A percentile compares a stretch with the other conserved stretches of the same genome.
Conservation (phyloP, 345 rosid species). For the Murraya koenigii region DNA sequence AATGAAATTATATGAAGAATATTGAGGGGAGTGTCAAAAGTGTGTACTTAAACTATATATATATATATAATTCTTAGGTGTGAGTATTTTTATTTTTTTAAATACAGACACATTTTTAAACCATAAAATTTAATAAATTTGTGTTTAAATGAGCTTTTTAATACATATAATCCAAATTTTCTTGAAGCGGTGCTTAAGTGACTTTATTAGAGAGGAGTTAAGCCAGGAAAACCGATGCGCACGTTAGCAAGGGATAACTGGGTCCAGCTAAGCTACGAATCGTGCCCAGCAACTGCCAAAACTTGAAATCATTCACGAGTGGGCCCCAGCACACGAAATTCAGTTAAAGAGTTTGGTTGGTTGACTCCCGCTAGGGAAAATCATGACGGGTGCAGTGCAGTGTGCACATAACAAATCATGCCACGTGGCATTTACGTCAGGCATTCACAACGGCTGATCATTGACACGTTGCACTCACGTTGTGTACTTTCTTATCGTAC, state of each 20-base stretch:
- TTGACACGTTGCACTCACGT: constrained; percentile 5
- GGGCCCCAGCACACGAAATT: constrained; percentile 15
- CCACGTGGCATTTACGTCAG: neutral
- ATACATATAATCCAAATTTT: too few species aligned
- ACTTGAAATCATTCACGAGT: constrained; percentile 21
- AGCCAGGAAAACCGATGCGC: neutral
- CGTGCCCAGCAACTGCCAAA: constrained; percentile 5
- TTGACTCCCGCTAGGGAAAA: neutral
- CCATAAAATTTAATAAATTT: too few species aligned
- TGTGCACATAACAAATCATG: neutral
- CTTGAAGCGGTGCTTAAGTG: too few species aligned
- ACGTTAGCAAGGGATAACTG: neutral
- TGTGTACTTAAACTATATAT: too few species aligned
- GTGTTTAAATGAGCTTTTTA: too few species aligned
- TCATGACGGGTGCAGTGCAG: neutral
- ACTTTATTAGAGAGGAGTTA: neutral
- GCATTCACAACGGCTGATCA: too few species aligned
- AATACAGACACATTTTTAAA: too few species aligned
- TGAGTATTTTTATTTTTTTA: too few species aligned
- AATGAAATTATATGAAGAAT: too few species aligned
- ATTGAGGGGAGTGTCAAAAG: too few species aligned
- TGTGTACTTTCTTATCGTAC: neutral
- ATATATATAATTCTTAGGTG: too few species aligned
- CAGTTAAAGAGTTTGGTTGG: neutral
- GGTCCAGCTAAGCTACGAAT: constrained; percentile 13